Conservation (phyloP, 2,329 filamentous ascomycete species). For the Colletotrichum zoysiae region DNA sequence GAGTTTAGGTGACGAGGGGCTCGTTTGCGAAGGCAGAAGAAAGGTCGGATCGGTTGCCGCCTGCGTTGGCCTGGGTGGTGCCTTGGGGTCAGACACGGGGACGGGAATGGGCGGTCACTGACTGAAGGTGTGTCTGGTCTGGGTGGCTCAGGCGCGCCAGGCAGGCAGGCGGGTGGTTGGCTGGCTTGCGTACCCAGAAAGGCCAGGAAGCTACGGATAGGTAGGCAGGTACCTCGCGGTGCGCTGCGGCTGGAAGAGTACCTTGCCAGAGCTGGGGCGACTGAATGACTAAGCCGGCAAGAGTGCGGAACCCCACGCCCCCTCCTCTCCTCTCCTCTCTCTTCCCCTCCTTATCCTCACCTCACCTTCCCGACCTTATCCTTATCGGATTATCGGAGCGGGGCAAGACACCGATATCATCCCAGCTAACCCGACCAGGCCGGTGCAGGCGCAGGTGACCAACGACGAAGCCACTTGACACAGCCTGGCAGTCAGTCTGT, state of each 20-base stretch:
- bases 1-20: constrained; percentile 39
- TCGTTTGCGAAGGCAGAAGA: constrained; percentile 42
- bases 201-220: constrained; percentile 19
- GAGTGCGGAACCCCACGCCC: constrained; percentile 13
- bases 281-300: constrained; percentile 19
- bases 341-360: background rate
- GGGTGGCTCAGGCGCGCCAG: constrained; percentile 35
- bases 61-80: constrained; percentile 33
- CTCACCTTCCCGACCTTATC: constrained; percentile 30
- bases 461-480: constrained; percentile 33
- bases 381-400: constrained; percentile 41
- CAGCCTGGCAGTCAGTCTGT: constrained; percentile 37
- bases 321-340: background rate
- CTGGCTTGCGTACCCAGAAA: constrained; percentile 5
- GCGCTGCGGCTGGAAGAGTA: background rate
- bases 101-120: constrained; percentile 43
- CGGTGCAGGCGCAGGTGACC: constrained; percentile 39
- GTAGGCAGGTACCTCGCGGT: constrained; percentile 9
- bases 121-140: constrained; percentile 26
- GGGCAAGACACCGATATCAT: constrained; percentile 38
- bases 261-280: background rate
- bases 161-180: constrained; percentile 5
- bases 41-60: constrained; percentile 38
- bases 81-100: constrained; percentile 38
- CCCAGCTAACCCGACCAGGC: constrained; percentile 18